Conservation (phyloP, 768 basidiomycete species). For the Artomyces pyxidatus region DNA sequence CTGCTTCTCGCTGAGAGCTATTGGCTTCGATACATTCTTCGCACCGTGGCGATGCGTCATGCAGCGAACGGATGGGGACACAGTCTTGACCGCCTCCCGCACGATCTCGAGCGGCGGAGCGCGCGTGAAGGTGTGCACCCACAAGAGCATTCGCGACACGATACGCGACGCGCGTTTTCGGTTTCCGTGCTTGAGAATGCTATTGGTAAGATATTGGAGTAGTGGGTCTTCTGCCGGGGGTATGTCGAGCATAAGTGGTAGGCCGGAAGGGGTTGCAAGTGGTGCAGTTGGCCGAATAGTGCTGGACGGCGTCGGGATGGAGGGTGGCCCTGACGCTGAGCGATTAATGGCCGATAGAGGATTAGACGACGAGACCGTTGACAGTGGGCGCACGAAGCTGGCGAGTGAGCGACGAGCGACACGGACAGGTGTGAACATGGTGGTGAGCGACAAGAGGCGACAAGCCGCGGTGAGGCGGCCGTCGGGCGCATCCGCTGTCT, state of each 20-base stretch:
- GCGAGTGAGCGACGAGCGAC: too few relatives aligned
- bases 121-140: constrained; percentile 68
- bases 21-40: constrained; percentile 59
- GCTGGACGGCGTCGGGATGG: too few relatives aligned
- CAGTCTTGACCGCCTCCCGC: constrained; percentile 57
- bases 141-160: constrained; percentile 54
- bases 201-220: constrained; percentile 55
- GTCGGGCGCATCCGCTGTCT: too few relatives aligned
- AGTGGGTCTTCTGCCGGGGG: constrained; percentile 74
- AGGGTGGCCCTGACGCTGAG: too few relatives aligned
- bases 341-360: too few relatives aligned
- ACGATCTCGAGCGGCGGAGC: constrained; percentile 76
- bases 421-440: too few relatives aligned
- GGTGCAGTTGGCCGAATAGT: constrained; percentile 3
- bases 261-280: not conserved
- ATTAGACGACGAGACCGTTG: too few relatives aligned
- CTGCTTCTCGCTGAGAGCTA: constrained; percentile 75
- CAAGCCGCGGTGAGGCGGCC: too few relatives aligned
- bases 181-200: constrained; percentile 56
- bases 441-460: too few relatives aligned
- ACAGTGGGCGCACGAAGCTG: too few relatives aligned
- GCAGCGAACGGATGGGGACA: constrained; percentile 63
- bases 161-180: constrained; percentile 50
- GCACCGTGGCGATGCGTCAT: constrained; percentile 51
- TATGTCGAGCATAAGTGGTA: constrained; percentile 33